Percentiles rank a stretch among this genome's conserved stretches.
These are phyloP conservation scores for Miscanthus sacchariflorus DNA, from an alignment of 202 grass and related monocot genomes.

Conservation along the genomic window DNA sequence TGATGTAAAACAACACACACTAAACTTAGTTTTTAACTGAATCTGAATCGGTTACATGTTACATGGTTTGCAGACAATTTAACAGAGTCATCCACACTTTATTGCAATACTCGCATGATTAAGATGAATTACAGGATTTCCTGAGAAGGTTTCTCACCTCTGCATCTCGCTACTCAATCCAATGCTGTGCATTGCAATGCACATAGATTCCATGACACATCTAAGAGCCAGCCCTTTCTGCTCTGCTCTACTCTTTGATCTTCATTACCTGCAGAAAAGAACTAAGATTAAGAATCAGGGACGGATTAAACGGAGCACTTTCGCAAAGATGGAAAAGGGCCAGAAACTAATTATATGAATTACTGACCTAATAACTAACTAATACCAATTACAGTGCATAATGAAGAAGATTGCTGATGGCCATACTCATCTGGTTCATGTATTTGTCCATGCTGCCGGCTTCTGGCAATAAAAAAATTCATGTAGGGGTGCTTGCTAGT, in stretches of 20 bases:
- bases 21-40: background rate
- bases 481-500: background rate
- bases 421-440: background rate
- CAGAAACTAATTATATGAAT: too few relatives aligned
- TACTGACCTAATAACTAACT: background rate
- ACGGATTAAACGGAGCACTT: background rate
- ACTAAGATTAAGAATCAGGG: background rate
- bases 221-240: conserved; percentile 63
- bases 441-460: background rate
- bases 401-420: conserved; percentile 9
- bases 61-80: background rate
- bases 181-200: conserved; percentile 49
- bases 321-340: too few relatives aligned
- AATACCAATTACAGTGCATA: background rate
- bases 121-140: conserved; percentile 38
- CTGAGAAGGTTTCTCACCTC: conserved; percentile 13
- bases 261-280: conserved; percentile 60
- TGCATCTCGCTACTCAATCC: conserved; percentile 35
- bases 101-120: conserved; percentile 28
- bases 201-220: conserved; percentile 63
- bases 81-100: conserved; percentile 27
- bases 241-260: conserved; percentile 75
- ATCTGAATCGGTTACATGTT: background rate
- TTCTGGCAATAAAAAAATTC: conserved; percentile 13
- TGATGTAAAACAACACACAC: too few relatives aligned